Evolutionary conservation across 2,329 filamentous ascomycete genomes (phyloP).

Genomic region (Hypoxylon sp.): DNA sequence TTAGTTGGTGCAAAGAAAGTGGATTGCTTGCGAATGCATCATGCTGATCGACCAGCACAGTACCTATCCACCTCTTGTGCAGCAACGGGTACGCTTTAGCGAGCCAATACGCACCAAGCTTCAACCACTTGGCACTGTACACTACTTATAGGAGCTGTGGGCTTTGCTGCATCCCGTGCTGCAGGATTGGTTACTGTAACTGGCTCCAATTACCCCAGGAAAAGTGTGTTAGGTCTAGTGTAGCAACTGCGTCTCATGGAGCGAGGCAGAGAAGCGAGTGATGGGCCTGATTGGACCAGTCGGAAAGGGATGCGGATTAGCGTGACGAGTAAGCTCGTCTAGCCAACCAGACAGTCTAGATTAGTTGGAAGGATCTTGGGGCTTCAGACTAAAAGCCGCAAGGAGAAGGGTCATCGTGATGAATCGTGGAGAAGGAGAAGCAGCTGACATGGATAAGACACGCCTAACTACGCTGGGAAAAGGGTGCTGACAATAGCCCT

Average conservation of each 20-base stretch:
- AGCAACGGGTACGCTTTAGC: slow-evolving; percentile 11
- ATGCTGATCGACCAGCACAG: slow-evolving; percentile 18
- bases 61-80: neutral
- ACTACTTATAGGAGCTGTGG: slow-evolving; percentile 12
- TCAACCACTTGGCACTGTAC: slow-evolving; percentile 17
- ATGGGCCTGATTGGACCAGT: slow-evolving; percentile 29
- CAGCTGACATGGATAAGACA: slow-evolving; percentile 27
- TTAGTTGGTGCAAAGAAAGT: slow-evolving; percentile 30
- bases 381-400: slow-evolving; percentile 6
- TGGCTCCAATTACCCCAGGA: slow-evolving; percentile 40
- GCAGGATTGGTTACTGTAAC: slow-evolving; percentile 21
- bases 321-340: slow-evolving; percentile 9
- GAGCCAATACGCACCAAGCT: slow-evolving; percentile 12
- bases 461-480: slow-evolving; percentile 15
- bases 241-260: slow-evolving; percentile 18
- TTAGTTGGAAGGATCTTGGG: slow-evolving; percentile 7
- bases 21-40: slow-evolving; percentile 30
- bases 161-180: slow-evolving; percentile 31
- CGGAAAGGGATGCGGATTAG: slow-evolving; percentile 25
- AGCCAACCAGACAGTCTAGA: slow-evolving; percentile 30
- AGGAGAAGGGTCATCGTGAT: slow-evolving; percentile 16
- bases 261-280: slow-evolving; percentile 18
- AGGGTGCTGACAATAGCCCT: slow-evolving; percentile 4
- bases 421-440: slow-evolving; percentile 35
- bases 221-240: slow-evolving; percentile 9